Conservation (phyloP, 2,329 filamentous ascomycete genomes). For the Alternaria arbusti region DNA sequence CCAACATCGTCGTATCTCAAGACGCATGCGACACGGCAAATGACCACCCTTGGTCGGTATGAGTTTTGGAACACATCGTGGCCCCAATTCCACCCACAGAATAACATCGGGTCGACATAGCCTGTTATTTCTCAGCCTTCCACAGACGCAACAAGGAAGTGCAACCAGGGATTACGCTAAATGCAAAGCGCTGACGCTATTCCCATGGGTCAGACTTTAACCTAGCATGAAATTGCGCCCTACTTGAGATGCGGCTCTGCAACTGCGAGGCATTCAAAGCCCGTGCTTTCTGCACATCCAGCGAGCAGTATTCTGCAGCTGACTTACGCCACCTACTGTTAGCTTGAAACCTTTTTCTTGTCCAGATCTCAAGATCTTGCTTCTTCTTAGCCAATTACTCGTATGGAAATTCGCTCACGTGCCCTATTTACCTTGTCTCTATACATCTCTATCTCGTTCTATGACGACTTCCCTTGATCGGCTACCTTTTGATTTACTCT, state of each 20-base stretch:
- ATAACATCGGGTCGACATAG: too few species aligned
- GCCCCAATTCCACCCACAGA: too few species aligned
- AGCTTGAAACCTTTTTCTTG: background rate
- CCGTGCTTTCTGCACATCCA: background rate
- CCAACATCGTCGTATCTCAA: too few species aligned
- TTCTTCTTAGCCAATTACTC: background rate
- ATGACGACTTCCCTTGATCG: constrained; percentile 48
- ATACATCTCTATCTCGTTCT: constrained; percentile 7
- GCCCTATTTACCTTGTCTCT: background rate
- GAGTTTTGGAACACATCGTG: too few species aligned
- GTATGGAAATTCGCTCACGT: background rate
- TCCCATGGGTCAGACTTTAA: too few species aligned
- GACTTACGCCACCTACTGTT: background rate
- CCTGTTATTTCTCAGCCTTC: too few species aligned
- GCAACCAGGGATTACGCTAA: too few species aligned
- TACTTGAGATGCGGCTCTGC: background rate
- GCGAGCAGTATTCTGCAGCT: background rate
- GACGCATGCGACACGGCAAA: too few species aligned
- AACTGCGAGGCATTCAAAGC: background rate
- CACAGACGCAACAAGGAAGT: too few species aligned
- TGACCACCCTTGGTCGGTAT: too few species aligned
- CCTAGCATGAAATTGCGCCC: too few species aligned
- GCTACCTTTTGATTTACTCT: constrained; percentile 71
- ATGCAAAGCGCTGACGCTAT: too few species aligned
- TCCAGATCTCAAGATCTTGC: background rate